phyloP scores from a whole-genome alignment of 345 rosid species.

The Citrus unshiu region DNA sequence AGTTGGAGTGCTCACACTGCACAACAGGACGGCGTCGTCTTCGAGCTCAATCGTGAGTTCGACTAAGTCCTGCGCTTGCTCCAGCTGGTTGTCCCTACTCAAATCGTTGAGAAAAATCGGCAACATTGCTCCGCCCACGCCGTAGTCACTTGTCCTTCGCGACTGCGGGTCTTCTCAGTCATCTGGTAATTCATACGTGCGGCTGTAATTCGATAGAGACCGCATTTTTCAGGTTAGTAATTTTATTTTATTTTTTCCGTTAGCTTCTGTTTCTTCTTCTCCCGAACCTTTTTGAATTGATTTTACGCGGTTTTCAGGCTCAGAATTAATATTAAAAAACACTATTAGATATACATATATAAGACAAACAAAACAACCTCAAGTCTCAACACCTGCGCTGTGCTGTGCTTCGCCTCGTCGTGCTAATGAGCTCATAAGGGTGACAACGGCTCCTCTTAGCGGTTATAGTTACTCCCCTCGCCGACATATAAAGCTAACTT shows the following conservation, averaged over 20 bases:
- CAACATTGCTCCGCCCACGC: conserved; percentile 75
- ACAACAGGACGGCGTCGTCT: conserved; percentile 58
- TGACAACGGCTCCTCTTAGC: too few relatives aligned
- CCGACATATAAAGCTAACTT: too few relatives aligned
- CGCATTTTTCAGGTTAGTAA: conserved; percentile 21
- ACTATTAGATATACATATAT: too few relatives aligned
- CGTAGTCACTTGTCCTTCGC: conserved; percentile 19
- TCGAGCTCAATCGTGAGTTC: conserved; percentile 80
- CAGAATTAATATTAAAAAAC: background rate
- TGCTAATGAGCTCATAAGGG: too few relatives aligned
- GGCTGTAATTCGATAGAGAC: conserved; percentile 43
- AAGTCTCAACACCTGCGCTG: too few relatives aligned
- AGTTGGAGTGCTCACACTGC: conserved; percentile 40
- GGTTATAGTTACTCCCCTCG: too few relatives aligned
- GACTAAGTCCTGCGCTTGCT: conserved; percentile 37
- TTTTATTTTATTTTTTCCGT: too few relatives aligned
- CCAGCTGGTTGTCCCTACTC: conserved; percentile 27
- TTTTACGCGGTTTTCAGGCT: background rate
- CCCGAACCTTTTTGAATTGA: background rate
- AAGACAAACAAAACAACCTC: too few relatives aligned
- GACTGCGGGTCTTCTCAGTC: conserved; percentile 23
- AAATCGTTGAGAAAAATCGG: conserved; percentile 68
- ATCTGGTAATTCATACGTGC: conserved; percentile 44
- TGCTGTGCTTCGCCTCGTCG: too few relatives aligned
- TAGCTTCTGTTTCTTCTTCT: background rate